A percentile compares a stretch with the other conserved stretches of the same genome.
Conservation (phyloP, 306 rosid genomes). For the Vicia faba region DNA sequence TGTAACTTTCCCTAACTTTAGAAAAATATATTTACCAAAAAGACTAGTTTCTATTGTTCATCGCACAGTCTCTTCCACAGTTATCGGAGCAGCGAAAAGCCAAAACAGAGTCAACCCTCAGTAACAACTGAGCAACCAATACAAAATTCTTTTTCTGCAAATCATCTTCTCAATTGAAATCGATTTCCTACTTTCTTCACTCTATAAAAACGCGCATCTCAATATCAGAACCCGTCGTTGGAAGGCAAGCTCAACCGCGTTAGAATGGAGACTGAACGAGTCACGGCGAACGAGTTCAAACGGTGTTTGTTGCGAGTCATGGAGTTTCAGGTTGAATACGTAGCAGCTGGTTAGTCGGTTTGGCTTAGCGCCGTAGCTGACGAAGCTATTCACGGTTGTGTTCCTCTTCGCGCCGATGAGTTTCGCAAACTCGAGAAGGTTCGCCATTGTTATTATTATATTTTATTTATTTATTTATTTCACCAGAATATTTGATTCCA, state of each 20-base stretch:
- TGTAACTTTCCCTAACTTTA: too few species aligned
- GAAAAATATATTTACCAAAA: too few species aligned
- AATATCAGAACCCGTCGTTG: neutral
- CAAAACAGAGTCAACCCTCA: neutral
- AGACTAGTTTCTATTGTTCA: too few species aligned
- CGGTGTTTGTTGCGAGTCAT: slow-evolving; percentile 50
- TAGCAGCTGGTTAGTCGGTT: slow-evolving; percentile 91
- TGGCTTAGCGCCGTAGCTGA: slow-evolving; percentile 95
- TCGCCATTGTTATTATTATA: neutral
- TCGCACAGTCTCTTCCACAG: slow-evolving; percentile 52
- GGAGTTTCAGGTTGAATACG: slow-evolving; percentile 91
- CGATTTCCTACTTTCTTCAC: too few species aligned
- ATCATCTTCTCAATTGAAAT: too few species aligned
- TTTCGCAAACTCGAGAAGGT: slow-evolving; percentile 90
- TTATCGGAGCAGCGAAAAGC: slow-evolving; percentile 48
- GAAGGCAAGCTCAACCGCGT: neutral
- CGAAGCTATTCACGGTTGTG: slow-evolving; percentile 97
- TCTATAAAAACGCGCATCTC: too few species aligned
- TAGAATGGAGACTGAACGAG: slow-evolving; percentile 59
- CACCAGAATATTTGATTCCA: too few species aligned
- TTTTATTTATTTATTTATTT: too few species aligned
- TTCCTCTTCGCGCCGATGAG: slow-evolving; percentile 83
- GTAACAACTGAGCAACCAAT: neutral
- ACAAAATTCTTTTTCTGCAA: too few species aligned
- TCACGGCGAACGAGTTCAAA: slow-evolving; percentile 74